Conservation (phyloP, 345 rosid species). For the Aquilaria malaccensis region DNA sequence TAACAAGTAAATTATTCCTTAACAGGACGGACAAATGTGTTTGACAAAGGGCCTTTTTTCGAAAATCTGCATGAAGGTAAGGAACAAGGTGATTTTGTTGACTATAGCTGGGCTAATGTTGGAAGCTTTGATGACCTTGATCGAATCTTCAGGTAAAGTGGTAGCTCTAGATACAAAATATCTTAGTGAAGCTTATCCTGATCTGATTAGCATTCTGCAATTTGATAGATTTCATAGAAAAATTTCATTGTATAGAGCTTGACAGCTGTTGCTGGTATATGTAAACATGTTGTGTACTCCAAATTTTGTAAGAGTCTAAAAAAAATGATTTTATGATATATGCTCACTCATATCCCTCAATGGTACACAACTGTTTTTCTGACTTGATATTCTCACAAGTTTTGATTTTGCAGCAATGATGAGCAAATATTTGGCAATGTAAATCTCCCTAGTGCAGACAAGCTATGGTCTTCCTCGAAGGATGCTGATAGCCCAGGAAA, state of each 20-base stretch:
- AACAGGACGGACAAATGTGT: conserved; percentile 40
- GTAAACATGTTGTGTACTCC: too few species aligned
- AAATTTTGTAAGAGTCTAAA: neutral
- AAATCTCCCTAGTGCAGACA: conserved; percentile 57
- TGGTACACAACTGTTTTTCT: conserved; percentile 59
- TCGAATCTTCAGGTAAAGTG: conserved; percentile 80
- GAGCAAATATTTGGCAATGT: conserved; percentile 73
- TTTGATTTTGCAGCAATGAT: conserved; percentile 93
- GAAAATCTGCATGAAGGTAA: conserved; percentile 47
- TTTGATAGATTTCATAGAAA: too few species aligned
- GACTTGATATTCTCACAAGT: conserved; percentile 86
- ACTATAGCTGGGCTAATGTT: conserved; percentile 84
- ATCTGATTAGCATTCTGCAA: too few species aligned
- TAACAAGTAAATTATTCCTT: conserved; percentile 23
- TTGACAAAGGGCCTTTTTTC: conserved; percentile 45
- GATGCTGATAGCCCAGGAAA: conserved; percentile 46
- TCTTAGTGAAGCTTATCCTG: too few species aligned
- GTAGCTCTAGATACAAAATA: neutral
- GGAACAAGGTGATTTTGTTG: conserved; percentile 73
- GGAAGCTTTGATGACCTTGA: conserved; percentile 98
- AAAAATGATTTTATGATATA: neutral
- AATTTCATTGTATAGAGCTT: too few species aligned
- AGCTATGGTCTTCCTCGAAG: conserved; percentile 73
- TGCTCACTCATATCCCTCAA: neutral
- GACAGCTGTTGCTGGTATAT: too few species aligned